Base-by-base conservation (phyloP, 768 basidiomycete genomes). In the Trametes meyenii region DNA sequence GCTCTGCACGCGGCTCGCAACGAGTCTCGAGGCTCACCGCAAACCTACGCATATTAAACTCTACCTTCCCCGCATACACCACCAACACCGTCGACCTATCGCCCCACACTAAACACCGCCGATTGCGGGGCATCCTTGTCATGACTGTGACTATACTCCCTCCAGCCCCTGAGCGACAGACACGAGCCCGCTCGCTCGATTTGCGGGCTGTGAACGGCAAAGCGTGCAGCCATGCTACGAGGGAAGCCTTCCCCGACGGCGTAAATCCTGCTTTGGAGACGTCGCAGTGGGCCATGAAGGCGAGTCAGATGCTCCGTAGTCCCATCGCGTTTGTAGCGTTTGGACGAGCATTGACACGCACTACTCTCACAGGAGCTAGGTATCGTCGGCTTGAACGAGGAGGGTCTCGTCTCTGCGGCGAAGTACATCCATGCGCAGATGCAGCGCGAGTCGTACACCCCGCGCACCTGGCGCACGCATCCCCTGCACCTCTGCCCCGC, bases 401-500 rank as follows among this genome's bases (percentile, higher is more conserved):
- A 79, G 7, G 88, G 87, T n/a, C 81, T 91, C 26, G 77, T 78
- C 64, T 73, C 75, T 51, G 89, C 89, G 36, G 89, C 90, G n/a
- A 78, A 78, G 75, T 81, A 87, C 69, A 89, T 94, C 54, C 81
- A 79, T 50, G 72, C 73, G 45, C 84, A 82, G 64, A 78, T 94
- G 62, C 70, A 75, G 42, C 69, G 76, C 0, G 88, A 90, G 72
- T 79, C 84, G 0, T 94, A 95, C 73, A 84, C 85, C 13, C 91
- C 92, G 13, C 83, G 87, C 43, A 87, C 90, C 45, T 95, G 92
- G 92, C 84, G 88, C 38, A 86, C 85, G 1, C 88, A 91, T 61
- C 81, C 81, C 5, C 77, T 94, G 40, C 93, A 95, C 69, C 79
- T 93, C 39, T 82, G 83, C 67, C 89, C 93, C 8, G 77, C 83